These are phyloP conservation scores for Tephrocybe sp. DNA, from an alignment of 768 basidiomycete species.

Conservation along the genomic window DNA sequence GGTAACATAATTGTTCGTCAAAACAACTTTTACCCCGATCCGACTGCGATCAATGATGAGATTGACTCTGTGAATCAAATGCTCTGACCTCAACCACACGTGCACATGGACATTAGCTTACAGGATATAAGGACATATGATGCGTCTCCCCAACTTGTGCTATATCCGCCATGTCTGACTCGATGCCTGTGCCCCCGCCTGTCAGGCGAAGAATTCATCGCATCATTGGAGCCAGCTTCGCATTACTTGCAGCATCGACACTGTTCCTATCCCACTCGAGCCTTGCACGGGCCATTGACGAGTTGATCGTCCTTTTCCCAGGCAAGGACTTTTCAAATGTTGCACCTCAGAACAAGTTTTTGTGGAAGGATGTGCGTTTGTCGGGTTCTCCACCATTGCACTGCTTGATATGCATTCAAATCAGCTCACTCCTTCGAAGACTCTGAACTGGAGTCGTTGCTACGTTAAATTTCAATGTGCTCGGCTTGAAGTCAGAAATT, in stretches of 20 bases:
- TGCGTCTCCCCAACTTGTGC: too few species aligned
- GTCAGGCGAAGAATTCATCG: neutral
- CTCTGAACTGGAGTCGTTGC: conserved; percentile 24
- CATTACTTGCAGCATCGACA: neutral
- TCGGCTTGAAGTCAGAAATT: conserved; percentile 25
- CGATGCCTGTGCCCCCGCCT: too few species aligned
- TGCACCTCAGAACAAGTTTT: neutral
- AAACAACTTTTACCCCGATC: too few species aligned
- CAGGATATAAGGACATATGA: too few species aligned
- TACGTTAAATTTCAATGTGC: conserved; percentile 28
- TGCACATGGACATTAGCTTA: too few species aligned
- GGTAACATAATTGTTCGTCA: too few species aligned
- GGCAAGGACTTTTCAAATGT: neutral
- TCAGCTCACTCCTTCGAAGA: conserved; percentile 17
- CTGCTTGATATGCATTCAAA: neutral
- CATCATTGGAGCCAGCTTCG: neutral
- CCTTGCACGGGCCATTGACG: neutral
- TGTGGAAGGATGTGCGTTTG: neutral
- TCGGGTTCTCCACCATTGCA: neutral
- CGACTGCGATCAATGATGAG: too few species aligned
- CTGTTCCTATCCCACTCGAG: neutral
- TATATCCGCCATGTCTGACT: too few species aligned
- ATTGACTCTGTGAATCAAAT: too few species aligned
- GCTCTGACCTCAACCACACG: too few species aligned
- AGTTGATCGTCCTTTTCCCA: neutral